A percentile compares a stretch with the other conserved stretches of the same genome.
These are phyloP conservation scores for Bullera alba DNA, from an alignment of 768 basidiomycete species.

Conservation along the genomic window DNA sequence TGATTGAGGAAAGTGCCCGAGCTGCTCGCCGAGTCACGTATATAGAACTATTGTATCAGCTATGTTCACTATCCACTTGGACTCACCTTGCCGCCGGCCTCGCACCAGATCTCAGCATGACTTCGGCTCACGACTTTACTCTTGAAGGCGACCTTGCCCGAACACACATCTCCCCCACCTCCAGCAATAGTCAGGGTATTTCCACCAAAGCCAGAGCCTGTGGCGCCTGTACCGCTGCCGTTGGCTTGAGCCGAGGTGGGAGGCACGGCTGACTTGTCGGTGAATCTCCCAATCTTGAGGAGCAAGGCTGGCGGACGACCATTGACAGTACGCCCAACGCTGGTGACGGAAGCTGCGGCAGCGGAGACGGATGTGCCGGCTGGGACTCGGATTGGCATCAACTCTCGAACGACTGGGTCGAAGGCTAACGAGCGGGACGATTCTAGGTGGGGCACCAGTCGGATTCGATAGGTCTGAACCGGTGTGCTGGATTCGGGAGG, in stretches of 20 bases:
- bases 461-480: slow-evolving; percentile 61
- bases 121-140: slow-evolving; percentile 89
- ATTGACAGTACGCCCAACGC: slow-evolving; percentile 12
- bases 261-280: slow-evolving; percentile 53
- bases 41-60: slow-evolving; percentile 58
- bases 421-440: slow-evolving; percentile 79
- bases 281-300: slow-evolving; percentile 88
- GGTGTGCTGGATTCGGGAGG: neutral
- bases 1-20: slow-evolving; percentile 96
- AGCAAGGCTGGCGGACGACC: slow-evolving; percentile 28
- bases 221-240: slow-evolving; percentile 48
- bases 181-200: slow-evolving; percentile 27
- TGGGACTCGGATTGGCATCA: slow-evolving; percentile 48
- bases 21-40: slow-evolving; percentile 81
- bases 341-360: slow-evolving; percentile 19
- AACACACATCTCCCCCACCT: slow-evolving; percentile 50
- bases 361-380: slow-evolving; percentile 14
- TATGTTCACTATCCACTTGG: neutral
- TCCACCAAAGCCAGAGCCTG: slow-evolving; percentile 10
- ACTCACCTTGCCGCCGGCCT: slow-evolving; percentile 47
- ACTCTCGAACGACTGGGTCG: slow-evolving; percentile 83
- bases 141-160: slow-evolving; percentile 87
- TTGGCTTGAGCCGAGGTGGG: neutral
- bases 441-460: slow-evolving; percentile 92
- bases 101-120: slow-evolving; percentile 89